phyloP scores from a whole-genome alignment of 768 basidiomycete species.

The Suillus tomentosus region DNA sequence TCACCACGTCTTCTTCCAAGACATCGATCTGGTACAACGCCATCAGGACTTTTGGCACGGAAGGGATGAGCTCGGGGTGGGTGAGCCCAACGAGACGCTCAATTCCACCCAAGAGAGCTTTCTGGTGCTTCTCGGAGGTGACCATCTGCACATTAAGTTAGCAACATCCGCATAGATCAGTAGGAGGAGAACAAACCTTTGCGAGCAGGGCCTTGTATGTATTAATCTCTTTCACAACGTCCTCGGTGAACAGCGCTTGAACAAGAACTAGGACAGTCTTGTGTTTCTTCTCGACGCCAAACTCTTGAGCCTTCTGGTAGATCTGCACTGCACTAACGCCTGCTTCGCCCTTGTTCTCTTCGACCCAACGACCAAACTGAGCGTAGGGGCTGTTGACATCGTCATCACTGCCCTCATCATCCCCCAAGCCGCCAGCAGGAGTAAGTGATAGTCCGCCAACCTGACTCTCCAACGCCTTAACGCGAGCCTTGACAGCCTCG shows the following conservation, averaged over 20 bases:
- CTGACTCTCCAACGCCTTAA: constrained; percentile 65
- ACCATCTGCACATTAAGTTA: constrained; percentile 59
- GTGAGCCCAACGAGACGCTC: constrained; percentile 82
- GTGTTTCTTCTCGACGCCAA: constrained; percentile 95
- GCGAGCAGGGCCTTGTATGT: constrained; percentile 69
- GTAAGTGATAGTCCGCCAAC: constrained; percentile 51
- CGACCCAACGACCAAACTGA: constrained; percentile 81
- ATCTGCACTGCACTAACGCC: constrained; percentile 55
- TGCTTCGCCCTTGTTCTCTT: constrained; percentile 57
- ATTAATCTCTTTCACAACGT: constrained; percentile 65
- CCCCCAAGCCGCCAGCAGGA: constrained; percentile 44
- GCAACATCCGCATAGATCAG: background rate
- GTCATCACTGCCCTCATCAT: constrained; percentile 90
- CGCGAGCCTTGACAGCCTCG: constrained; percentile 83
- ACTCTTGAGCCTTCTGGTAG: constrained; percentile 86
- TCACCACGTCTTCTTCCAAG: constrained; percentile 87
- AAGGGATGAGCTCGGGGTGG: constrained; percentile 67
- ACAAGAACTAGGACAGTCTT: constrained; percentile 83
- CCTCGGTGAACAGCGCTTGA: constrained; percentile 79
- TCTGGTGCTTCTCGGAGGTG: constrained; percentile 93
- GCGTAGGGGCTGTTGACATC: constrained; percentile 85
- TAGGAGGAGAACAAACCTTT: constrained; percentile 53
- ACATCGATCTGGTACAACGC: constrained; percentile 89
- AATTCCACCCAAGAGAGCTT: constrained; percentile 89
- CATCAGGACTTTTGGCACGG: constrained; percentile 93